These are phyloP conservation scores for Trichoderma guizhouense DNA, from an alignment of 2,329 filamentous ascomycete species.

Conservation along the genomic window DNA sequence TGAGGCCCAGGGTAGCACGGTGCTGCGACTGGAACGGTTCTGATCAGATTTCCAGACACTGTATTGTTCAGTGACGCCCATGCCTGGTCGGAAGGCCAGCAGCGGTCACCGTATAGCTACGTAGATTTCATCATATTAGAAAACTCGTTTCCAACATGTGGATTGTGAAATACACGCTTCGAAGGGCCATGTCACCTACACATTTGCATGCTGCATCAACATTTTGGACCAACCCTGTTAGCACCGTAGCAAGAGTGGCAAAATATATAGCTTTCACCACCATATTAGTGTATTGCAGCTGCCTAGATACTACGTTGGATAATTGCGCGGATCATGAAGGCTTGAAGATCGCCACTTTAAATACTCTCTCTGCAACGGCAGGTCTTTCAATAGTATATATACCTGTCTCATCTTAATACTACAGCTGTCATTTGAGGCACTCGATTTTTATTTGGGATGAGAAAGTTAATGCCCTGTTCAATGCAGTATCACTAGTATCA, in stretches of 20 bases:
- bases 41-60: not conserved
- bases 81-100: not conserved
- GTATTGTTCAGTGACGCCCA: not conserved
- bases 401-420: too few relatives aligned
- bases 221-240: not conserved
- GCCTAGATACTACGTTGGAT: not conserved
- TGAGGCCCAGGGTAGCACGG: not conserved
- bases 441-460: too few relatives aligned
- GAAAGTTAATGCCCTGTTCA: too few relatives aligned
- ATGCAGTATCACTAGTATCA: too few relatives aligned
- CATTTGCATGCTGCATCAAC: not conserved
- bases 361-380: not conserved
- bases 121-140: not conserved
- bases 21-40: not conserved
- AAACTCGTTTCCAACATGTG: not conserved
- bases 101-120: not conserved
- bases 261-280: not conserved
- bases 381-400: not conserved
- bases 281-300: not conserved
- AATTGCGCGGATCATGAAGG: not conserved
- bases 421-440: too few relatives aligned
- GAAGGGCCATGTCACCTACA: not conserved
- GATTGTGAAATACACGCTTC: not conserved
- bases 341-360: not conserved
- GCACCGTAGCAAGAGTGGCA: not conserved